These are phyloP conservation scores for Fusarium multiceps DNA, from an alignment of 2,329 filamentous ascomycete species.

Conservation along the genomic window DNA sequence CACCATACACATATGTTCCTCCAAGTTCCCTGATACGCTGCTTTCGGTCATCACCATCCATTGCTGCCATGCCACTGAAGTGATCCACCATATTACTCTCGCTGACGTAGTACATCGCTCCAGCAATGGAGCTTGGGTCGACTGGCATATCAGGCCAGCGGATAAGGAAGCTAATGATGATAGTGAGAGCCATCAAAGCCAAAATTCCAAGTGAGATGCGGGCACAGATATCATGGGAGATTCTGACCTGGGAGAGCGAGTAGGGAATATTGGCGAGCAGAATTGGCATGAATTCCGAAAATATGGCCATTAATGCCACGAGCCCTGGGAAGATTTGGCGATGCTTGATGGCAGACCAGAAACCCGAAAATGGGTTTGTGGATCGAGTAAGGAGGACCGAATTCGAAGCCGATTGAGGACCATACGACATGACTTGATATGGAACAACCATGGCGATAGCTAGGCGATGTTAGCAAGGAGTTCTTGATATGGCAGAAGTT, in stretches of 20 bases:
- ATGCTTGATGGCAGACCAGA: constrained; percentile 48
- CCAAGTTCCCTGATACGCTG: constrained; percentile 40
- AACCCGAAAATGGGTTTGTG: constrained; percentile 59
- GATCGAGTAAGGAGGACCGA: constrained; percentile 56
- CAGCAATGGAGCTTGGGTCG: constrained; percentile 60
- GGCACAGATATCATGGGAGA: constrained; percentile 55
- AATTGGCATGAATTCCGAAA: constrained; percentile 63
- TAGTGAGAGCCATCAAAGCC: constrained; percentile 55
- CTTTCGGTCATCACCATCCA: constrained; percentile 37
- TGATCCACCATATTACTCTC: constrained; percentile 43
- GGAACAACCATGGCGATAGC: constrained; percentile 60
- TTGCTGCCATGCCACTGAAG: constrained; percentile 39
- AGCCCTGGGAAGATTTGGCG: constrained; percentile 53
- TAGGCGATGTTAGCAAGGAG: constrained; percentile 34
- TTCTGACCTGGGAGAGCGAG: constrained; percentile 54
- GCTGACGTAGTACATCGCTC: constrained; percentile 57
- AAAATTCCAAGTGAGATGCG: constrained; percentile 55
- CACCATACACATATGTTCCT: constrained; percentile 41
- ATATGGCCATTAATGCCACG: constrained; percentile 56
- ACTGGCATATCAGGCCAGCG: constrained; percentile 59
- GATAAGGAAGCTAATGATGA: constrained; percentile 55
- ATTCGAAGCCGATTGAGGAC: constrained; percentile 49
- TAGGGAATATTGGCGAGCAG: constrained; percentile 62
- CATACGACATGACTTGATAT: constrained; percentile 54
- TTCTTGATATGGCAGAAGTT: neutral